These are phyloP conservation scores for Neofusicoccum kwambonambiense DNA, from an alignment of 2,329 filamentous ascomycete genomes.

Conservation along the genomic window DNA sequence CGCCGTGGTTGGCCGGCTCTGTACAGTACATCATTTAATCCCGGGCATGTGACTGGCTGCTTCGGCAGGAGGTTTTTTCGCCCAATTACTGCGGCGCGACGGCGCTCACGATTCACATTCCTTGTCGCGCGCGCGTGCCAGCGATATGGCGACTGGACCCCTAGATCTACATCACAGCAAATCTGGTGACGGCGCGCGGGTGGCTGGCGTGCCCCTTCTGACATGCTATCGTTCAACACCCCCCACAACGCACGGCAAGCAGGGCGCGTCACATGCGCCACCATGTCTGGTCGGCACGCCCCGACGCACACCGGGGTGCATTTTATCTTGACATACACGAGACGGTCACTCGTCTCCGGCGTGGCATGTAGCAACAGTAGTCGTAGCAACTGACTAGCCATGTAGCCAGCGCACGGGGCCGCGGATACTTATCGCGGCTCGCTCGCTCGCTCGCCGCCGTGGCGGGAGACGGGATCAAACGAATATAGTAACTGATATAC, in stretches of 20 bases:
- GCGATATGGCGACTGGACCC: background rate
- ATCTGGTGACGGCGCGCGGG: background rate
- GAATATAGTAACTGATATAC: background rate
- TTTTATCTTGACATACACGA: too few relatives aligned
- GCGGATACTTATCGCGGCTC: background rate
- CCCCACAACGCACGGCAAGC: too few relatives aligned
- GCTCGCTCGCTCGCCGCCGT: background rate
- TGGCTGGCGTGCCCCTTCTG: background rate
- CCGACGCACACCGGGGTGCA: too few relatives aligned
- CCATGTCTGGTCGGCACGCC: too few relatives aligned
- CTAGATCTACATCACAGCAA: constrained; percentile 10
- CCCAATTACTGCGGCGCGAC: background rate
- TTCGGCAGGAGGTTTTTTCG: background rate
- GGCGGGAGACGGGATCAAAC: background rate
- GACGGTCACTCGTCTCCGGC: too few relatives aligned
- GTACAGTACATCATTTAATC: constrained; percentile 1
- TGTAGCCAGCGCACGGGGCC: background rate
- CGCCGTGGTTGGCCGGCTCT: background rate
- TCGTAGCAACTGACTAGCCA: too few relatives aligned
- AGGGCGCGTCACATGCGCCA: too few relatives aligned
- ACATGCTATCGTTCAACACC: background rate
- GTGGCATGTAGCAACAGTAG: background rate
- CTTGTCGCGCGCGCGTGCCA: background rate
- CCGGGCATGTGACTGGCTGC: constrained; percentile 4
- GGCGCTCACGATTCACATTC: constrained; percentile 3